These are phyloP conservation scores for Phytophthora capsici DNA, from an alignment of 352 stramenopile species.

Conservation along the genomic window DNA sequence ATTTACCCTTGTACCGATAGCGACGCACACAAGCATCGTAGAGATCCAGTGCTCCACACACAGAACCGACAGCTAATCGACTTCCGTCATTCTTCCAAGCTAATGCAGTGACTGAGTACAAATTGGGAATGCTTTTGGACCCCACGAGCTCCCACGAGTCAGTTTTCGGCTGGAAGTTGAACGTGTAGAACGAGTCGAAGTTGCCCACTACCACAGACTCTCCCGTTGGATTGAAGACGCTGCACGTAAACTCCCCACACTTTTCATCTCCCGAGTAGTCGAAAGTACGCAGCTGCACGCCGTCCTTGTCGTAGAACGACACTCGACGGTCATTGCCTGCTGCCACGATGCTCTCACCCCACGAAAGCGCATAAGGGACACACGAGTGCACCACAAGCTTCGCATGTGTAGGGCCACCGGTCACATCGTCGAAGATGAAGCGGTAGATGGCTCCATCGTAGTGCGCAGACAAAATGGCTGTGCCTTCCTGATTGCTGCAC, in stretches of 20 bases:
- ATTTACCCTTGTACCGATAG: constrained; percentile 94
- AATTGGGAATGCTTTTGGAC: constrained; percentile 90
- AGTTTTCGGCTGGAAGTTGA: constrained; percentile 85
- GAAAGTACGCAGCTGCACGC: constrained; percentile 84
- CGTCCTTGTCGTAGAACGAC: constrained; percentile 92
- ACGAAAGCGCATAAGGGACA: constrained; percentile 91
- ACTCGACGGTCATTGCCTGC: constrained; percentile 93
- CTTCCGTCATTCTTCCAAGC: constrained; percentile 93
- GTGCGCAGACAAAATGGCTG: constrained; percentile 90
- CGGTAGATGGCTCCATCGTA: constrained; percentile 93
- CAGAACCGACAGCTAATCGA: constrained; percentile 88
- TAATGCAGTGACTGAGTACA: constrained; percentile 93
- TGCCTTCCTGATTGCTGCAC: constrained; percentile 89
- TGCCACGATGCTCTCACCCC: constrained; percentile 91
- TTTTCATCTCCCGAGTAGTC: constrained; percentile 90
- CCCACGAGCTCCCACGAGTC: constrained; percentile 84
- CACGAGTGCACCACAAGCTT: constrained; percentile 91
- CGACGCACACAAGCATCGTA: constrained; percentile 93
- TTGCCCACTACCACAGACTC: constrained; percentile 94
- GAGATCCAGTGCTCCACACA: constrained; percentile 92
- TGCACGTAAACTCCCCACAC: constrained; percentile 82
- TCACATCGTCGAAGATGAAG: constrained; percentile 92
- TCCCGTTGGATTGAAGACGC: constrained; percentile 90
- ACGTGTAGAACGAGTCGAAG: constrained; percentile 94
- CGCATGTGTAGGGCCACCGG: constrained; percentile 75